These are phyloP conservation scores for Colletotrichum falcatum DNA, from an alignment of 2,329 filamentous ascomycete genomes.

Conservation along the genomic window DNA sequence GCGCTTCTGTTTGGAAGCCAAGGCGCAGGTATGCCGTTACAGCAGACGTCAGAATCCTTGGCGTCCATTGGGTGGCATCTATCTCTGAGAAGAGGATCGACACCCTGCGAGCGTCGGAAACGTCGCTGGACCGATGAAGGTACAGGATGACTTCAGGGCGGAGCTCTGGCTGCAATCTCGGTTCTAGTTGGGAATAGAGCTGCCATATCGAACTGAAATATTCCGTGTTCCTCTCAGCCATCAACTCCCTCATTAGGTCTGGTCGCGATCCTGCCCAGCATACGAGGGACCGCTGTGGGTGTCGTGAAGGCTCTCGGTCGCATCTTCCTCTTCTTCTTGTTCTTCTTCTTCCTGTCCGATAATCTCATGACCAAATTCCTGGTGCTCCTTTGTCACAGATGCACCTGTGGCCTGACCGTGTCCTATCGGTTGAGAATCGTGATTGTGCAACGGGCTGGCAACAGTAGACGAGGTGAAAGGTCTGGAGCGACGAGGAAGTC, in stretches of 20 bases:
- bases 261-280: slow-evolving; percentile 30
- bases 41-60: slow-evolving; percentile 54
- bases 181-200: slow-evolving; percentile 54
- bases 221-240: slow-evolving; percentile 45
- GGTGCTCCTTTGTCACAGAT: neutral
- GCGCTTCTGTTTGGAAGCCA: slow-evolving; percentile 53
- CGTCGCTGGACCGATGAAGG: slow-evolving; percentile 57
- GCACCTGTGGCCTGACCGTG: neutral
- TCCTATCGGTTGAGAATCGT: neutral
- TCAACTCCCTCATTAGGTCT: slow-evolving; percentile 43
- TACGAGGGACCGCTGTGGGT: slow-evolving; percentile 38
- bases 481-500: slow-evolving; percentile 39
- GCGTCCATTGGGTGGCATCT: slow-evolving; percentile 53
- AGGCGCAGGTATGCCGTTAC: slow-evolving; percentile 57
- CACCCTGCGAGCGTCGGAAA: slow-evolving; percentile 60
- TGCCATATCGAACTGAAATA: slow-evolving; percentile 58
- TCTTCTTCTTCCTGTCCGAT: neutral
- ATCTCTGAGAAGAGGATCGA: slow-evolving; percentile 57
- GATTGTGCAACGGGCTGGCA: slow-evolving; percentile 3
- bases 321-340: neutral
- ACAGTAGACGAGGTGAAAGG: slow-evolving; percentile 45
- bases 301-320: neutral
- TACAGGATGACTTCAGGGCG: slow-evolving; percentile 54
- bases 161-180: slow-evolving; percentile 46
- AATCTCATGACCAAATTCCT: neutral